phyloP scores from a whole-genome alignment of 2,329 filamentous ascomycete species.

The Karstenula rhodostoma region DNA sequence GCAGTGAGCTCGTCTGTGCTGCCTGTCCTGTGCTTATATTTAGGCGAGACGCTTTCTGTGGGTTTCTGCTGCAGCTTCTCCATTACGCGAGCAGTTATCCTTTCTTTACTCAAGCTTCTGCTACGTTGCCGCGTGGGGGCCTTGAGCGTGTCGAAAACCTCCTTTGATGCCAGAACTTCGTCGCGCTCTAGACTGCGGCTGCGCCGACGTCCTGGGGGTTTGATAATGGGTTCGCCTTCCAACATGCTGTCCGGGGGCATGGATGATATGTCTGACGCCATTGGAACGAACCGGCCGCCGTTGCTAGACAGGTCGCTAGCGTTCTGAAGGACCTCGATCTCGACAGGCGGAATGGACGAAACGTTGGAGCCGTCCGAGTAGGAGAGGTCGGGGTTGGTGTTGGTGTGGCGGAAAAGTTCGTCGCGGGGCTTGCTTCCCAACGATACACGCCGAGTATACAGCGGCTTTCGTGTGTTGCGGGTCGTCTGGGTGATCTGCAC shows the following conservation, averaged over 20 bases:
- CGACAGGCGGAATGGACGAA: constrained; percentile 73
- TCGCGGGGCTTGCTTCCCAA: constrained; percentile 59
- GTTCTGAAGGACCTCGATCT: constrained; percentile 84
- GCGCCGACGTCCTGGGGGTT: constrained; percentile 55
- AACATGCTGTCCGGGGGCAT: constrained; percentile 78
- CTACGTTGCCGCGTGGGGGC: constrained; percentile 66
- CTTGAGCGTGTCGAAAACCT: constrained; percentile 59
- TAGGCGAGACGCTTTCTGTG: constrained; percentile 50
- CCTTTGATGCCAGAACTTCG: constrained; percentile 40
- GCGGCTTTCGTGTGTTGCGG: constrained; percentile 72
- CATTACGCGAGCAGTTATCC: constrained; percentile 73
- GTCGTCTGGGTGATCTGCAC: constrained; percentile 87
- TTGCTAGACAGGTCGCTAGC: constrained; percentile 73
- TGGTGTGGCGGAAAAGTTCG: constrained; percentile 32
- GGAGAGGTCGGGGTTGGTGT: constrained; percentile 59
- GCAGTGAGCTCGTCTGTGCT: constrained; percentile 41
- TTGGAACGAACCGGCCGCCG: constrained; percentile 70
- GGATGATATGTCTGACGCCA: constrained; percentile 85
- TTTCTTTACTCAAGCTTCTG: constrained; percentile 71
- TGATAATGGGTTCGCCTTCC: constrained; percentile 60
- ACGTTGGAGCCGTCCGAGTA: constrained; percentile 85
- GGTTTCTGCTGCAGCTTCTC: constrained; percentile 67
- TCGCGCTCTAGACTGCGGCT: constrained; percentile 61
- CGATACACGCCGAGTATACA: constrained; percentile 72
- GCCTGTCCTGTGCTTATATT: constrained; percentile 28